Evolutionary conservation across 1,139 yeast species (phyloP).

Genomic region (Hyphopichia khmerensis): DNA sequence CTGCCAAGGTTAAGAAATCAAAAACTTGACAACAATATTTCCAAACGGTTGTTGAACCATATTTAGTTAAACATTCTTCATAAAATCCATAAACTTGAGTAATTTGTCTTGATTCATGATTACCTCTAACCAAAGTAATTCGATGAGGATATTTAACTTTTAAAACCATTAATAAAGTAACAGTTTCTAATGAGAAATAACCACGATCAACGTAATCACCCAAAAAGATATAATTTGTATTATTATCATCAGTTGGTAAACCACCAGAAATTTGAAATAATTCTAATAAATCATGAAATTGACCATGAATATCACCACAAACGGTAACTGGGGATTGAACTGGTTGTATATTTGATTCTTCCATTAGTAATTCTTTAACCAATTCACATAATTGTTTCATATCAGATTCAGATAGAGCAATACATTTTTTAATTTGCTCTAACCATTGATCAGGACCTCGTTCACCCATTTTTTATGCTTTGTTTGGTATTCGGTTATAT

Average conservation of each 20-base stretch:
- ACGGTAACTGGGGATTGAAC: conserved; percentile 97
- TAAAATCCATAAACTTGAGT: conserved; percentile 93
- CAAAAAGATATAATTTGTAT: conserved; percentile 69
- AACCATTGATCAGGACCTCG: conserved; percentile 97
- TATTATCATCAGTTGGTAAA: conserved; percentile 57
- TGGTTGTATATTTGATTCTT: conserved; percentile 90
- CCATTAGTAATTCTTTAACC: conserved; percentile 77
- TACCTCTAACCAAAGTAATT: conserved; percentile 87
- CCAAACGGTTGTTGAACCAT: conserved; percentile 97
- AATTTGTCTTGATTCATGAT: conserved; percentile 92
- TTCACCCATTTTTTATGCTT: conserved; percentile 50
- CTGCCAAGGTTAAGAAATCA: conserved; percentile 89
- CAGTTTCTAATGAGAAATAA: conserved; percentile 88
- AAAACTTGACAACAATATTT: conserved; percentile 95
- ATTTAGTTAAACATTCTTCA: conserved; percentile 88
- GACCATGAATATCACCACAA: conserved; percentile 98
- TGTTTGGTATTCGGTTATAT: too few species aligned
- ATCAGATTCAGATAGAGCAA: conserved; percentile 84
- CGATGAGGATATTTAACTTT: conserved; percentile 86
- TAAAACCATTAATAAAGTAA: conserved; percentile 86
- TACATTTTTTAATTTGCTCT: conserved; percentile 88
- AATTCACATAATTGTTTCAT: conserved; percentile 96
- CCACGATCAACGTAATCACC: conserved; percentile 99
- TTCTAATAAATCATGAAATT: conserved; percentile 91
- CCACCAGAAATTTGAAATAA: conserved; percentile 92